Base-by-base conservation (phyloP, 495 filamentous ascomycete genomes). In the Recurvomyces mirabilis region DNA sequence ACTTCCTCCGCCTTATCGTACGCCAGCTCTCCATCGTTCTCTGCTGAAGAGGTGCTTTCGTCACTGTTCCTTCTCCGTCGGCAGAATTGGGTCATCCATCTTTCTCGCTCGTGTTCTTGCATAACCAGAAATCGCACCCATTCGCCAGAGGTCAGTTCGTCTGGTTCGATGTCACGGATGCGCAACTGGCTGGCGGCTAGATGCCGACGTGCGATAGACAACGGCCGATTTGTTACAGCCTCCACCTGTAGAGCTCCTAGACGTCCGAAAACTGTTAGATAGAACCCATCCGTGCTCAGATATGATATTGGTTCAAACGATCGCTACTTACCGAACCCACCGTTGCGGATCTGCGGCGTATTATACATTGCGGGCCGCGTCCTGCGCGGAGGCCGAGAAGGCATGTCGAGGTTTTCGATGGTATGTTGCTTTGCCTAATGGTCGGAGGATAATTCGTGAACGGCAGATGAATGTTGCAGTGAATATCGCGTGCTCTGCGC, bases 241-340 rank as follows among this genome's bases (percentile, higher is more conserved):
- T 54, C 51, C 5, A 54, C 51, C 43, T 54, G 51, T 21, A 54
- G 36, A 17, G 35, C 45, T 17, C n/a, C n/a, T n/a, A n/a, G n/a
- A n/a, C n/a, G n/a, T n/a, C n/a, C n/a, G n/a, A n/a, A n/a, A n/a
- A n/a, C n/a, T n/a, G n/a, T n/a, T n/a, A n/a, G n/a, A n/a, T n/a
- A n/a, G n/a, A n/a, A n/a, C n/a, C n/a, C n/a, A n/a, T n/a, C n/a
- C n/a, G n/a, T n/a, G n/a, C n/a, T n/a, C n/a, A n/a, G n/a, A n/a
- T n/a, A n/a, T n/a, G n/a, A n/a, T n/a, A n/a, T n/a, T n/a, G n/a
- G n/a, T n/a, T n/a, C n/a, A n/a, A n/a, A n/a, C n/a, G n/a, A n/a
- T n/a, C n/a, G n/a, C n/a, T n/a, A n/a, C n/a, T n/a, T n/a, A n/a
- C 51, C 51, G 41, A 54, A 54, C 34, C 51, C 51, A 20, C 51